These are phyloP conservation scores for Aspergillus ustus DNA, from an alignment of 2,329 filamentous ascomycete species.

Conservation along the genomic window DNA sequence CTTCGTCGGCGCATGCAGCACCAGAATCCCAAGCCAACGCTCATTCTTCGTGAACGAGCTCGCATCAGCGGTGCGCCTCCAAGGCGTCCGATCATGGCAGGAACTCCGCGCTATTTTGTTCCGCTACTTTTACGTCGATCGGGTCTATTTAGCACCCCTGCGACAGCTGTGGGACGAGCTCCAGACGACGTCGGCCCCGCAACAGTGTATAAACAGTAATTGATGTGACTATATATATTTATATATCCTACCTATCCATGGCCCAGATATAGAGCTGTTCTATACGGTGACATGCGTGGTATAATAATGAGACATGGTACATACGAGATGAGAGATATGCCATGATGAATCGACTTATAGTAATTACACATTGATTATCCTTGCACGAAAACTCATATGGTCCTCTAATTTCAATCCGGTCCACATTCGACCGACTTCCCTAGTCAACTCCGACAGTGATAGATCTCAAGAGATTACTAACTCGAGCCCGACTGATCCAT, in stretches of 20 bases:
- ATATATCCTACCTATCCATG: background rate
- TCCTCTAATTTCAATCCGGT: background rate
- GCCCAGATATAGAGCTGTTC: slow-evolving; percentile 1
- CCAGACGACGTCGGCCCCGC: slow-evolving; percentile 23
- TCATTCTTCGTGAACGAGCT: slow-evolving; percentile 40
- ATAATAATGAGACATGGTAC: slow-evolving; percentile 26
- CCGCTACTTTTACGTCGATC: slow-evolving; percentile 44
- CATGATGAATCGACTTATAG: slow-evolving; percentile 1
- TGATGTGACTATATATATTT: slow-evolving; percentile 17
- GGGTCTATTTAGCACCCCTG: slow-evolving; percentile 36
- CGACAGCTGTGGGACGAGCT: slow-evolving; percentile 41
- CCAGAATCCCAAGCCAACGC: slow-evolving; percentile 30
- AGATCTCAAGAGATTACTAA: too few species aligned
- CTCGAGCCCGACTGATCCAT: background rate
- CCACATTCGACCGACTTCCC: background rate
- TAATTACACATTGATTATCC: background rate
- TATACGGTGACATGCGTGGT: slow-evolving; percentile 18
- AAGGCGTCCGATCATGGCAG: slow-evolving; percentile 39
- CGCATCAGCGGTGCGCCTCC: slow-evolving; percentile 31
- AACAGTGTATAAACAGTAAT: slow-evolving; percentile 20
- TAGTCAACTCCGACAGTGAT: background rate
- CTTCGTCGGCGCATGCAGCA: slow-evolving; percentile 41
- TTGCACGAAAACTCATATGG: background rate
- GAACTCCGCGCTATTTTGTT: slow-evolving; percentile 36
- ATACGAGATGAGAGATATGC: slow-evolving; percentile 12